A percentile compares a stretch with the other conserved stretches of the same genome.
Evolutionary conservation across 352 stramenopile genomes (phyloP).

Genomic region (Phytophthora sp.): DNA sequence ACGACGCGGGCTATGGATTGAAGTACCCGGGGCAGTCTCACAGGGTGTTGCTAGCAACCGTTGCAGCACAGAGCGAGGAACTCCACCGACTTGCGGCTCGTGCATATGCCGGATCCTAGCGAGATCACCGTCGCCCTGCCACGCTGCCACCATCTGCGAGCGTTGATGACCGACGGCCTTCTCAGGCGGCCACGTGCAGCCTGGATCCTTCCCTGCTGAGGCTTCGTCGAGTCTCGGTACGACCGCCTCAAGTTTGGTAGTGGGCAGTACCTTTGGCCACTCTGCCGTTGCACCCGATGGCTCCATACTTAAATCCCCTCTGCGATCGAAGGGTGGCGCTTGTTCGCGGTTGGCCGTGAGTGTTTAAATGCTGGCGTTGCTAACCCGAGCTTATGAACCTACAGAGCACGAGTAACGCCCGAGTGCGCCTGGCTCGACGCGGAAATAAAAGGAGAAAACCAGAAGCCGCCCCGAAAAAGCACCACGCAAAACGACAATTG

Average conservation of each 20-base stretch:
- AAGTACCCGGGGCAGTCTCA: conserved; percentile 13
- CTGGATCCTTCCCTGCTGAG: conserved; percentile 22
- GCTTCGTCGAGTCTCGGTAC: conserved; percentile 24
- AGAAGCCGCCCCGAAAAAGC: conserved; percentile 34
- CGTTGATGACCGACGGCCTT: conserved; percentile 16
- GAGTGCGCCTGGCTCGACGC: conserved; percentile 9
- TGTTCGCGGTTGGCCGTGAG: conserved; percentile 25
- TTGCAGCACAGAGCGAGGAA: conserved; percentile 38
- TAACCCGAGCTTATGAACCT: conserved; percentile 23
- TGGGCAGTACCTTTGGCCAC: conserved; percentile 25
- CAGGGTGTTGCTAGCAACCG: conserved; percentile 28
- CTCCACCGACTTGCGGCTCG: conserved; percentile 37
- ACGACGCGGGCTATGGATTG: conserved; percentile 37
- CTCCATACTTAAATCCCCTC: conserved; percentile 40
- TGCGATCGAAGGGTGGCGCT: conserved; percentile 43
- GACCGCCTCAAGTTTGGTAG: conserved; percentile 32
- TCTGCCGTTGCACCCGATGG: conserved; percentile 21
- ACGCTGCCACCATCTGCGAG: conserved; percentile 39
- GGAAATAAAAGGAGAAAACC: conserved; percentile 19
- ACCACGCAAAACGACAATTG: conserved; percentile 23
- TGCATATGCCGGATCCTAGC: conserved; percentile 26
- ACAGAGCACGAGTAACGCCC: conserved; percentile 31
- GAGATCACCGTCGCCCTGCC: conserved; percentile 17
- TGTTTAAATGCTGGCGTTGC: conserved; percentile 39
- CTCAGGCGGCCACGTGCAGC: conserved; percentile 36